Base-by-base conservation (phyloP, 164 flowering plant genomes). In the Stephania cephalantha region DNA sequence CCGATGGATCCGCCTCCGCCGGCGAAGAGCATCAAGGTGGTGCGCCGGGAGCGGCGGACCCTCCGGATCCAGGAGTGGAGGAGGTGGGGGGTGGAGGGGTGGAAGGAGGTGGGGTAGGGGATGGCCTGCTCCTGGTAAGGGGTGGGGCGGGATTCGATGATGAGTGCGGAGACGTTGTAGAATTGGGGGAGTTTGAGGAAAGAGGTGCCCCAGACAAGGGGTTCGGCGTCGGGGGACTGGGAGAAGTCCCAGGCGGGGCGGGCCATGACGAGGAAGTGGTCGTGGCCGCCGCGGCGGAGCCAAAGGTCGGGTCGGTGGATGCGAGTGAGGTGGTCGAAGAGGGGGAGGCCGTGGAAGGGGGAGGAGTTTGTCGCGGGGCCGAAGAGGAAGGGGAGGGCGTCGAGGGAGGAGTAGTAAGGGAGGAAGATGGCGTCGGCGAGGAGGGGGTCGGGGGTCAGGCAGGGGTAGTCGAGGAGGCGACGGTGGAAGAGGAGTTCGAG, bases 241-340 rank as follows among this genome's bases (percentile, higher is more conserved):
- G 88, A 89, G 80, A 91, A 93, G 76, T 95, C 99, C 99, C 98
- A 92, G 0, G 99, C 97, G 25, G 95, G 85, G 0, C 98, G 78
- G 0, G 97, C 93, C 91, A 92, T 87, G 30, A 95, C 90, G 46
- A 92, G 46, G 79, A 95, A 91, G 80, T 95, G 98, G 67, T 95
- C 97, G 71, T 85, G 88, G 12, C 97, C 97, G 50, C 17, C 1
- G 15, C 81, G 74, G 2, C 91, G 82, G 1, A 20, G 20, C 97
- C 97, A 93, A 3, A 92, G 75, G 0, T 74, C 44, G 0, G 91
- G 90, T 0, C 75, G 44, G 70, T 93, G 87, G 0, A 17, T 7
- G 20, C 58, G 79, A 35, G 3, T 35, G 8, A 95, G 79, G 70
- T 83, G 86, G 0, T 73, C 52, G 65, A 53, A 88, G 69, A 95